Conservation (phyloP, 2,329 filamentous ascomycete species). For the Elsinoe australis region DNA sequence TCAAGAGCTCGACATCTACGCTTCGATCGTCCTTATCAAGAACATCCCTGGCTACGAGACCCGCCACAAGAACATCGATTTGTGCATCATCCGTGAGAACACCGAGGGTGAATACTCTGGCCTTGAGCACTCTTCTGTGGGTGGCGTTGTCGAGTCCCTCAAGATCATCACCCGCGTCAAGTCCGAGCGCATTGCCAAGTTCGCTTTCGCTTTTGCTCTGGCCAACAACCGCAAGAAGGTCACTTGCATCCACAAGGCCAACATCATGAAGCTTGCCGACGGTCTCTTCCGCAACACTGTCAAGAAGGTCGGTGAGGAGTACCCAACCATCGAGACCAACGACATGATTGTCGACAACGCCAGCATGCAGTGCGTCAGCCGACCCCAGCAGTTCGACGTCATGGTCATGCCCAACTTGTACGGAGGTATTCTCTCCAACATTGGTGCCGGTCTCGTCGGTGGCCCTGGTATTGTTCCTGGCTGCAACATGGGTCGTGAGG, state of each 20-base stretch:
- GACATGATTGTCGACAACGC: conserved; percentile 99
- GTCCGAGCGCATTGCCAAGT: conserved; percentile 98
- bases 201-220: conserved; percentile 93
- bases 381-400: conserved; percentile 97
- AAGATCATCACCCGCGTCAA: conserved; percentile 99
- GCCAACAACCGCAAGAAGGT: conserved; percentile 99
- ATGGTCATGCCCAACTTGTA: conserved; percentile 99
- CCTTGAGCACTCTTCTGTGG: conserved; percentile 95
- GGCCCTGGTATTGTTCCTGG: conserved; percentile 95
- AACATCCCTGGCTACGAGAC: conserved; percentile 99
- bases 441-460: conserved; percentile 92
- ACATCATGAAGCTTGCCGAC: conserved; percentile 99
- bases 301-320: conserved; percentile 87
- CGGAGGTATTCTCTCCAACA: conserved; percentile 98
- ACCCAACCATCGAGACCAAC: conserved; percentile 89
- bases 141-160: conserved; percentile 94
- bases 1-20: conserved; percentile 99
- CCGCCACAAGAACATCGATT: conserved; percentile 91
- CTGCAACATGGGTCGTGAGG: conserved; percentile 98
- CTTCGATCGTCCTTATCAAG: conserved; percentile 95
- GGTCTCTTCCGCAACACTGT: conserved; percentile 98
- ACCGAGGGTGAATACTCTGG: conserved; percentile 99
- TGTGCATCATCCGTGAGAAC: conserved; percentile 99
- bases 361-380: conserved; percentile 96
- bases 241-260: conserved; percentile 99